Base-by-base conservation (phyloP, 495 filamentous ascomycete species). In the Penicillium riverlandense region DNA sequence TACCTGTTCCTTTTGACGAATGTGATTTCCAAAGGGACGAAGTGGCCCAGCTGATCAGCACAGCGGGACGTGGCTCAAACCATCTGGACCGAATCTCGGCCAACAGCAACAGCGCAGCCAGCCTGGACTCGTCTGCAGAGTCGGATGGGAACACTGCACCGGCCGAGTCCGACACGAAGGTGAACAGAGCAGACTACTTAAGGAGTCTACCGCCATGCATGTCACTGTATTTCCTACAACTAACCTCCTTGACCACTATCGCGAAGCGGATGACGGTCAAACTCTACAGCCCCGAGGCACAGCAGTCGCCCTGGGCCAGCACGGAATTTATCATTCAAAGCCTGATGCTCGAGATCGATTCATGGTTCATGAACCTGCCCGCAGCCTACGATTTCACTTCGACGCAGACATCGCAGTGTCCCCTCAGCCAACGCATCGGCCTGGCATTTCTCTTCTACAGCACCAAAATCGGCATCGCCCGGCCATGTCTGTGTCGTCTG, bases 401-500 rank as follows among this genome's bases (percentile, higher is more conserved):
- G 3, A 59, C 60, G 15, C 61, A 61, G 52, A 58, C 48, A 7
- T 56, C 64, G 0, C 60, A 64, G 31, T 59, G 53, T 33, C 56
- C 55, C 11, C 35, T 59, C 34, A 57, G 45, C 12, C 65, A 72
- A 57, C 66, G 69, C 35, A 71, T 64, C 57, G 68, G 67, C 13
- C 62, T 76, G 11, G 73, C 72, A 0, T 72, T 85, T 45, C 53
- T 76, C 10, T 83, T 77, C 47, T 69, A 78, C 55, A 77, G 77
- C 45, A 74, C 72, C 8, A 74, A 71, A 11, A 77, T 82, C n/a
- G 60, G 79, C 14, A 75, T 83, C 34, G 74, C 76, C 45, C 71
- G 79, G 7, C 81, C 82, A 0, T 83, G 77, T 46, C 69, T 84
- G 8, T 80, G 76, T 50, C 69, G 71, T 2, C 50, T 77, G 2